These are phyloP conservation scores for Drechslerella stenobrocha DNA, from an alignment of 2,329 filamentous ascomycete species.

Conservation along the genomic window DNA sequence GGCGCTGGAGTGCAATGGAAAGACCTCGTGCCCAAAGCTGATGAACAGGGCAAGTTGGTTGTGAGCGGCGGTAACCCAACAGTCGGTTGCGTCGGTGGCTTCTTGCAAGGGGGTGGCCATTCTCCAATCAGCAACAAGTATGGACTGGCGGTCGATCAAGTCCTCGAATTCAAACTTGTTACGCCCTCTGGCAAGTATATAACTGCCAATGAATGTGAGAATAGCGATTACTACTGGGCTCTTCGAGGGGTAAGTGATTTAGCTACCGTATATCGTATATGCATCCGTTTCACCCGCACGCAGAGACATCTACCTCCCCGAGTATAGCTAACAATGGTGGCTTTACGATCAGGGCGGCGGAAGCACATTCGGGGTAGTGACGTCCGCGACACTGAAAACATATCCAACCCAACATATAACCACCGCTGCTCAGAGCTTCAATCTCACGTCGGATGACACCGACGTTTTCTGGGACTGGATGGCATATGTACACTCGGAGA, in stretches of 20 bases:
- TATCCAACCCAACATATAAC: constrained; percentile 55
- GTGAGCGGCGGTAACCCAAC: constrained; percentile 54
- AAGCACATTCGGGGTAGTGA: constrained; percentile 58
- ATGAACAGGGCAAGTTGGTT: constrained; percentile 54
- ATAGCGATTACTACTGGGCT: constrained; percentile 60
- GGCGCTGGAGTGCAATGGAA: constrained; percentile 55
- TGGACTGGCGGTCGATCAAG: constrained; percentile 56
- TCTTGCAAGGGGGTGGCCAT: constrained; percentile 56
- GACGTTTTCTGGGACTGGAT: constrained; percentile 56
- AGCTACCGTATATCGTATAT: not conserved
- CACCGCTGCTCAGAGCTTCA: constrained; percentile 54
- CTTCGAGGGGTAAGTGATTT: constrained; percentile 55
- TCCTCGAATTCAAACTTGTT: constrained; percentile 55
- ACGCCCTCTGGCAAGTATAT: constrained; percentile 53
- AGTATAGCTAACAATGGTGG: not conserved
- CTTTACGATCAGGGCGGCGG: constrained; percentile 59
- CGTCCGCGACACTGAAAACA: constrained; percentile 57
- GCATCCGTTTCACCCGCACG: no score
- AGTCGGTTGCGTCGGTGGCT: constrained; percentile 54
- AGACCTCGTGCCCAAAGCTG: constrained; percentile 55
- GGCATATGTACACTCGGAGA: constrained; percentile 57
- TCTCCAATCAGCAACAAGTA: constrained; percentile 56
- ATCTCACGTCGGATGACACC: constrained; percentile 53
- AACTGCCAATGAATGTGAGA: constrained; percentile 55
- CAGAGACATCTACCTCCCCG: no score